A percentile compares a stretch with the other conserved stretches of the same genome.
These are phyloP conservation scores for Aspergillus viridinutans DNA, from an alignment of 2,329 filamentous ascomycete genomes.

Conservation along the genomic window DNA sequence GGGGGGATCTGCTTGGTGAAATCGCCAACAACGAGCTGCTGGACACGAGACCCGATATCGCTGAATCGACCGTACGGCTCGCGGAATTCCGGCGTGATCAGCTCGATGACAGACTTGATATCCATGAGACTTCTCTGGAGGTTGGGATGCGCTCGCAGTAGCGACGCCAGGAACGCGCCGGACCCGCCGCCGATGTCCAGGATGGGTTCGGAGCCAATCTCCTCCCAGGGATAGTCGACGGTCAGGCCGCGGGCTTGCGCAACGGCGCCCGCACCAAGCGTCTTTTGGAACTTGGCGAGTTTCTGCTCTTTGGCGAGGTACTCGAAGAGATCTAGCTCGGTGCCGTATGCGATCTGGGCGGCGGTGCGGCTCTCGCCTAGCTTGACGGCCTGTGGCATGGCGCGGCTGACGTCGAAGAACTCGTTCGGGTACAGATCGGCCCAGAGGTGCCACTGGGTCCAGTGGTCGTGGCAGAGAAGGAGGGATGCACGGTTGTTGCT, in stretches of 20 bases:
- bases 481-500: background rate
- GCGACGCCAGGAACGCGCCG: background rate
- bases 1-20: background rate
- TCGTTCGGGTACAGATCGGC: background rate
- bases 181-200: background rate
- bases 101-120: background rate
- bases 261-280: background rate
- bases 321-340: background rate
- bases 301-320: background rate
- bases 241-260: background rate
- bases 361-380: background rate
- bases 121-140: background rate
- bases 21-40: background rate
- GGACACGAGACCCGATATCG: background rate
- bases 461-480: background rate
- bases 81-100: background rate
- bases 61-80: background rate
- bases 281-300: background rate
- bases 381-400: background rate
- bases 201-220: background rate
- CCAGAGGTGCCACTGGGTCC: background rate
- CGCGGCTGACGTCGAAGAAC: background rate
- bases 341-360: background rate
- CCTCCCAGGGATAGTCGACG: background rate
- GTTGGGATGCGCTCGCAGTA: background rate